These are phyloP conservation scores for Nymphaea thermarum DNA, from an alignment of 164 flowering plant genomes.

Conservation along the genomic window DNA sequence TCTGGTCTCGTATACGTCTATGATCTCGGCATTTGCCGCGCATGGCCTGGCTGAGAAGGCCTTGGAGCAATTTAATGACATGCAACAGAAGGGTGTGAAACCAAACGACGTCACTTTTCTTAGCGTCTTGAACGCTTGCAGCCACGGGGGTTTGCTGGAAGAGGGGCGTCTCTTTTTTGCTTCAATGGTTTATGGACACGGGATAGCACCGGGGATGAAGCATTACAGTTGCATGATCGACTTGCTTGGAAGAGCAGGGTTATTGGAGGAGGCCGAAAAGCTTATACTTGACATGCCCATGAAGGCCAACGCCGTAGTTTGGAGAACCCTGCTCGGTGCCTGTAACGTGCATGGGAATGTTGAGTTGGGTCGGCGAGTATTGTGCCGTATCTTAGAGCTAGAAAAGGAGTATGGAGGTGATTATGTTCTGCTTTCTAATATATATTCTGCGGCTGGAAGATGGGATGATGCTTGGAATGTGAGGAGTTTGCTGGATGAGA, in stretches of 20 bases:
- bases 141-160: slow-evolving; percentile 19
- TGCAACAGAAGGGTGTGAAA: slow-evolving; percentile 10
- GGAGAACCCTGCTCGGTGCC: slow-evolving; percentile 20
- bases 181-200: slow-evolving; percentile 9
- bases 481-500: slow-evolving; percentile 12
- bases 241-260: slow-evolving; percentile 20
- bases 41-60: slow-evolving; percentile 17
- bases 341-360: slow-evolving; percentile 18
- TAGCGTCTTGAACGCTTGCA: slow-evolving; percentile 18
- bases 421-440: slow-evolving; percentile 18
- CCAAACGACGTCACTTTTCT: slow-evolving; percentile 19
- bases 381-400: slow-evolving; percentile 8
- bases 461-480: slow-evolving; percentile 16
- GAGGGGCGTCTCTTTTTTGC: slow-evolving; percentile 13
- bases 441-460: slow-evolving; percentile 14
- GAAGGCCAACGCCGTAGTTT: slow-evolving; percentile 10
- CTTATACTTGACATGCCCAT: slow-evolving; percentile 11
- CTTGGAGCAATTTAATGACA: slow-evolving; percentile 8
- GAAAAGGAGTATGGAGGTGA: slow-evolving; percentile 12
- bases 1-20: slow-evolving; percentile 18
- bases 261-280: slow-evolving; percentile 17
- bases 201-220: slow-evolving; percentile 12
- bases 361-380: slow-evolving; percentile 14
- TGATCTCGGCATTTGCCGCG: slow-evolving; percentile 14
- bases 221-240: slow-evolving; percentile 20